Percentiles rank a stretch among this genome's conserved stretches.
These are phyloP conservation scores for Penicillium crustosum DNA, from an alignment of 2,329 filamentous ascomycete species.

Conservation along the genomic window DNA sequence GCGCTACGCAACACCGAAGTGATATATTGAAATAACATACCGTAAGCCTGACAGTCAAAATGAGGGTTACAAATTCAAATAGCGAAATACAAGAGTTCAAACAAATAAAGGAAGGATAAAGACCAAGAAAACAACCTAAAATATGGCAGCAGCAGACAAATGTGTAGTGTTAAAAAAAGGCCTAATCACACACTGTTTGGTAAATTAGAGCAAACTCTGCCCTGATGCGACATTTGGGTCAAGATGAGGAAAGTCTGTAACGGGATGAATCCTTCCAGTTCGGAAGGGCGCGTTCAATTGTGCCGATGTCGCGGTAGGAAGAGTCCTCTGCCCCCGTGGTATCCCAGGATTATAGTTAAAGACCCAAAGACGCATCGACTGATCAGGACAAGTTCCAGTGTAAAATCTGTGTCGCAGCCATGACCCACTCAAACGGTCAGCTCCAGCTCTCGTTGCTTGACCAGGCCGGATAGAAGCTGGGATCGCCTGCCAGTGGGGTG, in stretches of 20 bases:
- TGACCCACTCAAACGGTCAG: neutral
- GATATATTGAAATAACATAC: neutral
- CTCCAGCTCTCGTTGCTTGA: neutral
- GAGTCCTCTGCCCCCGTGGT: neutral
- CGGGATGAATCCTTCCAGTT: neutral
- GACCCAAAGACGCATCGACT: neutral
- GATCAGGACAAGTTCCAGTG: neutral
- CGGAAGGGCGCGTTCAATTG: neutral
- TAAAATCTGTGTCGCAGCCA: slow-evolving; percentile 4
- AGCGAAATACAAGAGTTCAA: neutral
- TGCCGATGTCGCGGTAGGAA: neutral
- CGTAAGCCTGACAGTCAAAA: neutral
- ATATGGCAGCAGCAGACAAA: no score
- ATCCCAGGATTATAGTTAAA: neutral
- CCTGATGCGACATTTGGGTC: neutral
- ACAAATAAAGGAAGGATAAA: neutral
- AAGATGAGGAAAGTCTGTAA: neutral
- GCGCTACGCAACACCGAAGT: neutral
- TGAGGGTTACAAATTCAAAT: no score
- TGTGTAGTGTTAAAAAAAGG: neutral
- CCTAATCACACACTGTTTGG: neutral
- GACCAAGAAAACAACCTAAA: no score
- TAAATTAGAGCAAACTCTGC: neutral
- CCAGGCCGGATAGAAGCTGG: neutral
- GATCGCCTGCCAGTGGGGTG: neutral